phyloP scores from a whole-genome alignment of 495 filamentous ascomycete genomes.

The Hypoxylon fuscum region DNA sequence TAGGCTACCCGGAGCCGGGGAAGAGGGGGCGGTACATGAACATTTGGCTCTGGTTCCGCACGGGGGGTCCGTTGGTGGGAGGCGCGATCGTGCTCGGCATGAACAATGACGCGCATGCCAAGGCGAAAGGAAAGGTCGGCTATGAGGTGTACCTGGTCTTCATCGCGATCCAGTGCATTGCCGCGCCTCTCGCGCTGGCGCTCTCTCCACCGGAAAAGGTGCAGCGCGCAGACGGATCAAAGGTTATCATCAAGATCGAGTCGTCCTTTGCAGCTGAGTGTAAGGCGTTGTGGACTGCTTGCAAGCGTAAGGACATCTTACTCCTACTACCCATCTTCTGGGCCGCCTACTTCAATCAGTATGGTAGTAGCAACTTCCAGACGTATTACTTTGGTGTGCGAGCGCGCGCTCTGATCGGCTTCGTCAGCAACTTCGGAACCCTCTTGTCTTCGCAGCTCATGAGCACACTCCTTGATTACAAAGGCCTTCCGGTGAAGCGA shows the following conservation, averaged over 20 bases:
- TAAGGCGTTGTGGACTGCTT: conserved; percentile 55
- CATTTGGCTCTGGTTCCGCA: conserved; percentile 67
- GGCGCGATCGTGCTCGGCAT: conserved; percentile 64
- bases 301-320: conserved; percentile 59
- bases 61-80: conserved; percentile 65
- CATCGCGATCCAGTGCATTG: conserved; percentile 62
- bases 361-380: conserved; percentile 66
- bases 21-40: conserved; percentile 64
- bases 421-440: conserved; percentile 57
- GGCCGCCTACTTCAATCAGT: conserved; percentile 66
- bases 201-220: conserved; percentile 64
- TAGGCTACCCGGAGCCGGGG: conserved; percentile 64
- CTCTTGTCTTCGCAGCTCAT: conserved; percentile 48
- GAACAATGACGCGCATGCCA: conserved; percentile 53
- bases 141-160: conserved; percentile 64
- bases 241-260: conserved; percentile 48
- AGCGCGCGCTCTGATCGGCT: conserved; percentile 60
- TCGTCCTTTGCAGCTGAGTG: conserved; percentile 57
- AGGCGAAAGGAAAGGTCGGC: conserved; percentile 61
- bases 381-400: conserved; percentile 68
- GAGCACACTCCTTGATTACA: conserved; percentile 55
- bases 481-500: conserved; percentile 46
- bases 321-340: conserved; percentile 64
- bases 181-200: conserved; percentile 60
- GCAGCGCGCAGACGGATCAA: conserved; percentile 59